Base-by-base conservation (phyloP, 2,329 filamentous ascomycete species). In the Xylariaceae sp. region DNA sequence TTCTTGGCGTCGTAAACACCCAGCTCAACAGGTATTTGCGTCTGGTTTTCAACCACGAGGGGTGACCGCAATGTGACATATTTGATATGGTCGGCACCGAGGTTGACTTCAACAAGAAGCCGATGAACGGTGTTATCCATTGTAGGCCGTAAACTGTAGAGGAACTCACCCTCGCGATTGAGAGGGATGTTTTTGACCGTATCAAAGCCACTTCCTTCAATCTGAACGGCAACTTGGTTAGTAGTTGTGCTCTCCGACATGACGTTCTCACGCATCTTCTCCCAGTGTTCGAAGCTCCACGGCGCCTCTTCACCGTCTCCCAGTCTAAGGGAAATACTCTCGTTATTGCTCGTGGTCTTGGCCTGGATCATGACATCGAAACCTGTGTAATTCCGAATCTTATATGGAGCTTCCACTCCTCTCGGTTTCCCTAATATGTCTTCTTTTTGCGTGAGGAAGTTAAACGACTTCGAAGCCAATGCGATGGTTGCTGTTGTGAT, bases 281-380 rank as follows among this genome's bases (percentile, higher is more conserved):
- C 92, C 77, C 93, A 94, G 66, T 97, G 92, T 74, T 99, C 94
- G 64, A 99, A 99, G 65, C 92, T 88, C 94, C 94, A 99, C 0
- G 93, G 91, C 1, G 85, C 86, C 74, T 99, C 94, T 69, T 96
- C 85, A 7, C 94, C 95, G 69, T 99, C 95, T 59, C 84, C 84
- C 0, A 99, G 79, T 62, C 88, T 92, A 1, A 89, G 84, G 4
- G 87, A 87, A 60, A 90, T 85, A 48, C 87, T 83, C 56, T 88
- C 87, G 56, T 62, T 48, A 18, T 83, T 84, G 39, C 77, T 81
- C 7, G 82, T 75, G 55, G 85, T 85, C 74, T 90, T 90, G 49
- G 90, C 88, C 80, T 92, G 92, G 1, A 99, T 83, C 56, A 89
- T 83, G 23, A 96, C 83, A 58, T 92, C 88, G 68, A 97, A 99